A percentile compares a stretch with the other conserved stretches of the same genome.
Conservation (phyloP, 352 stramenopile species). For the Halophytophthora batemanensis region DNA sequence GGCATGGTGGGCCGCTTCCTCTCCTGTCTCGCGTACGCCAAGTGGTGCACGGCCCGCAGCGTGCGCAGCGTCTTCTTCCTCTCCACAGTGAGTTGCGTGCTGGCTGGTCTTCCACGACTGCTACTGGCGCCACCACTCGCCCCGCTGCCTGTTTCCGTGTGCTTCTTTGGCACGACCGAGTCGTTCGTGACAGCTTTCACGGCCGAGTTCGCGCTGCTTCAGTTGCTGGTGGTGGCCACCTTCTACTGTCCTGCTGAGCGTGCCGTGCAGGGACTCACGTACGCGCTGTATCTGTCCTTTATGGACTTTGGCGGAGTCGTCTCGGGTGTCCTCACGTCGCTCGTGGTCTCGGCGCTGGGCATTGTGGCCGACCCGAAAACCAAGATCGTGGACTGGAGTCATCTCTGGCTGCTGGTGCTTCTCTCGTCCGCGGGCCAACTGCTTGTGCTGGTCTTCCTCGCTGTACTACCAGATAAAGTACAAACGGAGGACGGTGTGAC, state of each 20-base stretch:
- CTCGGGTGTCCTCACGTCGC: constrained; percentile 57
- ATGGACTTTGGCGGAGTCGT: constrained; percentile 85
- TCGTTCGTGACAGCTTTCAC: constrained; percentile 80
- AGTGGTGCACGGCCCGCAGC: constrained; percentile 55
- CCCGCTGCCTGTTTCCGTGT: constrained; percentile 58
- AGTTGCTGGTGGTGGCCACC: constrained; percentile 80
- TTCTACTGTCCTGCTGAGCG: constrained; percentile 63
- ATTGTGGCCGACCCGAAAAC: constrained; percentile 57
- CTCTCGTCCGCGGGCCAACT: constrained; percentile 56
- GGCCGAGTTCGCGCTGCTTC: constrained; percentile 74
- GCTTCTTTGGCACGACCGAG: constrained; percentile 60
- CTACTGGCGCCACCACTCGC: constrained; percentile 56
- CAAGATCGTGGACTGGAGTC: constrained; percentile 53
- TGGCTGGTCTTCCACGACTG: constrained; percentile 60
- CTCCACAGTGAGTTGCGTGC: constrained; percentile 63
- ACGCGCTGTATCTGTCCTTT: constrained; percentile 79
- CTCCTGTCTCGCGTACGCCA: constrained; percentile 73
- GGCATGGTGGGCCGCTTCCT: constrained; percentile 70
- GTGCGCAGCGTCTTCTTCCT: constrained; percentile 74
- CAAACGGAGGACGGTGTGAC: constrained; percentile 17
- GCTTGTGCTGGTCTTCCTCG: constrained; percentile 67
- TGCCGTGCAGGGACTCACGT: constrained; percentile 69
- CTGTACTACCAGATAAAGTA: constrained; percentile 66
- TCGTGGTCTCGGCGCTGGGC: constrained; percentile 49
- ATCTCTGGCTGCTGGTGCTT: constrained; percentile 62